Evolutionary conservation across 306 rosid genomes (phyloP).

Genomic region (Sicyos edulis): DNA sequence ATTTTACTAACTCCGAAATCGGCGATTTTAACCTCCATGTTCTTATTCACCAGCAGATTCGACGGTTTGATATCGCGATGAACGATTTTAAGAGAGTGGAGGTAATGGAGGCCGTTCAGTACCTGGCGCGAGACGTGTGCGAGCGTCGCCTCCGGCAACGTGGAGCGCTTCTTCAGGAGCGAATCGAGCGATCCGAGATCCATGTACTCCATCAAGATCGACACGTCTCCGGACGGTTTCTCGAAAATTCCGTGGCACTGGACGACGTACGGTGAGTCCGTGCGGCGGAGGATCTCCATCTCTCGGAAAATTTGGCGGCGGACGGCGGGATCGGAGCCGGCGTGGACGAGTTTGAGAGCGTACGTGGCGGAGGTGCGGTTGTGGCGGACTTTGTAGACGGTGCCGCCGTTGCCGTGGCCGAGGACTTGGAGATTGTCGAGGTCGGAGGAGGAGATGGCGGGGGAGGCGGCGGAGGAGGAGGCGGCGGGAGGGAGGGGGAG

Average conservation of each 20-base stretch:
- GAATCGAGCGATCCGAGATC: constrained; percentile 60
- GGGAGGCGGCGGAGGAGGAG: constrained; percentile 4
- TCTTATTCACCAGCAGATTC: constrained; percentile 48
- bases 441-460: constrained; percentile 34
- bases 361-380: constrained; percentile 39
- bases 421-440: constrained; percentile 65
- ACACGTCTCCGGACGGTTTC: constrained; percentile 70
- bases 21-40: constrained; percentile 63
- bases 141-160: constrained; percentile 48
- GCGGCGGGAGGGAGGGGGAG: constrained; percentile 24
- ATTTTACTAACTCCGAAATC: constrained; percentile 87
- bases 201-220: constrained; percentile 76
- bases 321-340: constrained; percentile 43
- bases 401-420: constrained; percentile 87
- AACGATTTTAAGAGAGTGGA: constrained; percentile 66
- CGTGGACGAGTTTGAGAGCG: constrained; percentile 60
- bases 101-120: constrained; percentile 58
- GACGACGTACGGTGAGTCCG: constrained; percentile 62
- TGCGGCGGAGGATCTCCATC: constrained; percentile 69
- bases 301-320: constrained; percentile 68
- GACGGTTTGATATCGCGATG: constrained; percentile 89
- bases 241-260: constrained; percentile 59
- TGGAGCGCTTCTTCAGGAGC: constrained; percentile 34
- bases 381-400: constrained; percentile 86
- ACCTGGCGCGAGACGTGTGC: constrained; percentile 56